Evolutionary conservation across 345 rosid genomes (phyloP).

Genomic region (Eucalyptus erythrocorys): DNA sequence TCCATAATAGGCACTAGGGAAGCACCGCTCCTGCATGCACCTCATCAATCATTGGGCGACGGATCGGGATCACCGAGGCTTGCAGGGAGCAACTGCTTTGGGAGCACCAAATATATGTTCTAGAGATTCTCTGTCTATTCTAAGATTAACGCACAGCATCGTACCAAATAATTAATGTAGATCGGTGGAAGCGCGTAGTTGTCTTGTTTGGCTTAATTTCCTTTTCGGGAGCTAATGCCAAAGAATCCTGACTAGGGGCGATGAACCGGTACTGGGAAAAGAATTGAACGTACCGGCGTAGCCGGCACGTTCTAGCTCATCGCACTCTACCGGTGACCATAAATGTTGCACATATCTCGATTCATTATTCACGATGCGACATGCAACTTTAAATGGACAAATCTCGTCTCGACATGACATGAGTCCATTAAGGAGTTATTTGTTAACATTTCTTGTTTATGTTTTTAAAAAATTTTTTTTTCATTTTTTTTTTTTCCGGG

Average conservation of each 20-base stretch:
- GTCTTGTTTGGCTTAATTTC: not conserved
- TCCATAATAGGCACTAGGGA: not conserved
- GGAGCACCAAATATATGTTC: not conserved
- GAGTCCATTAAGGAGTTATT: too few species aligned
- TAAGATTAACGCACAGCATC: fast-evolving
- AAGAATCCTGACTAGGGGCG: not conserved
- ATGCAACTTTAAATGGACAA: too few species aligned
- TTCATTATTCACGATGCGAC: too few species aligned
- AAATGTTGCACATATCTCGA: too few species aligned
- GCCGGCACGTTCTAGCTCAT: not conserved
- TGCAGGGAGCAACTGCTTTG: not conserved
- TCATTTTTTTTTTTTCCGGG: too few species aligned
- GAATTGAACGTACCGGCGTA: not conserved
- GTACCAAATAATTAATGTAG: not conserved
- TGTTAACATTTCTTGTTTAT: too few species aligned
- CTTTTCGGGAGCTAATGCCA: not conserved
- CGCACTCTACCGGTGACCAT: too few species aligned
- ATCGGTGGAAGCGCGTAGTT: not conserved
- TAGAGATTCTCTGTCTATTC: not conserved
- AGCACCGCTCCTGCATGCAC: not conserved
- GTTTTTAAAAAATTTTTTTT: too few species aligned
- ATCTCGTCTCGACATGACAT: not conserved
- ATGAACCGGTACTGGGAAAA: not conserved
- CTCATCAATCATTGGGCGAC: not conserved
- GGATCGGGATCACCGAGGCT: not conserved